Percentiles rank a stretch among this genome's conserved stretches.
phyloP scores from a whole-genome alignment of 2,329 filamentous ascomycete species.

The Ciborinia camelliae region DNA sequence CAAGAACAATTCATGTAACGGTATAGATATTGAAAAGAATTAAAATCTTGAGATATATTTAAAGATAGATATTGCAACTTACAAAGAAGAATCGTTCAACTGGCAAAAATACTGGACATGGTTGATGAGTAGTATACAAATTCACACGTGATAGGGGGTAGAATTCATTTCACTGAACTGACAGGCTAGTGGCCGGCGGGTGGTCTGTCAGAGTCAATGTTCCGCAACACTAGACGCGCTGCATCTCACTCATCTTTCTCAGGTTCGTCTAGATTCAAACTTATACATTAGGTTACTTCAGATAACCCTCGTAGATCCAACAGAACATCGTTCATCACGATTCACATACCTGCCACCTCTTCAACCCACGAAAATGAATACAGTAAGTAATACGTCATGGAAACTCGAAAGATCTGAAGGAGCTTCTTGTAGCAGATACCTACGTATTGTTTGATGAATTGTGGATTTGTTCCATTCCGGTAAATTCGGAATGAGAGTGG shows the following conservation, averaged over 20 bases:
- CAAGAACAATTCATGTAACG: no score
- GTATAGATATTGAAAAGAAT: no score
- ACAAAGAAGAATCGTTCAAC: not conserved
- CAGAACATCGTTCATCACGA: not conserved
- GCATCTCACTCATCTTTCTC: not conserved
- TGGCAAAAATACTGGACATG: no score
- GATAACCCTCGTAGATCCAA: not conserved
- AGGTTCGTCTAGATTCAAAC: not conserved
- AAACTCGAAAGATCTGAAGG: not conserved
- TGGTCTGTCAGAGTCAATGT: not conserved
- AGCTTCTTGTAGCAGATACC: not conserved
- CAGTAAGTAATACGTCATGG: not conserved
- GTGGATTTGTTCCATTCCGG: not conserved
- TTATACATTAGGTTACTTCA: no score
- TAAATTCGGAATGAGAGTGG: constrained; percentile 2
- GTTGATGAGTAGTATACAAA: no score
- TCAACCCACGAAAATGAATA: not conserved
- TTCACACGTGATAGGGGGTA: not conserved
- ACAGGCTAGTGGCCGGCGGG: not conserved
- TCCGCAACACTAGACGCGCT: not conserved
- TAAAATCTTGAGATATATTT: no score
- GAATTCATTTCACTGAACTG: constrained; percentile 1
- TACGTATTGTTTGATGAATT: constrained; percentile 14
- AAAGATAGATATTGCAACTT: no score
- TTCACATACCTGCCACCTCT: not conserved